Evolutionary conservation across 73 alveolate species (phyloP), one percentile per base, ranked within the genome.

Genomic region (Paramecium sonneborni): DNA sequence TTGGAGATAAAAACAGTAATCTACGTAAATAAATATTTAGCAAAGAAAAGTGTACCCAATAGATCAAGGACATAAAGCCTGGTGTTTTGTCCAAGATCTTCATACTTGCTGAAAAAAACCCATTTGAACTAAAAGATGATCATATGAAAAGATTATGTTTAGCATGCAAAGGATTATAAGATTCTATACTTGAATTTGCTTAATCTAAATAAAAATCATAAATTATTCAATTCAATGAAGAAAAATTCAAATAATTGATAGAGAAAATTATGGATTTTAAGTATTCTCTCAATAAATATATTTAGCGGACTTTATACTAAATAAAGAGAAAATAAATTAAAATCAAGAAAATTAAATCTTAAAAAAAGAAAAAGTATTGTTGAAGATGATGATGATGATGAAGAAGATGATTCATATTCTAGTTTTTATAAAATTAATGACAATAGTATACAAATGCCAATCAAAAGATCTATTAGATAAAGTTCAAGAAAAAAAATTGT

Each of bases 21-120:
- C 74, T 11, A 12, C 5, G 30, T 69, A 30, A 39, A 24, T 70
- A 24, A 24, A 62, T 88, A 43, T 34, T 5, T 56, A 37, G 85
- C 56, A 39, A 88, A 69, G 85, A 24, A 69, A 88, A 68, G 74
- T 88, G 94, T 35, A 88, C 94, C 32, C 88, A 76, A 37, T 52
- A 88, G 55, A 82, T 88, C 87, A 88, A 88, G 85, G 94, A 88
- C 74, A 88, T 88, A 23, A 88, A 88, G 85, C 94, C 94, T 12
- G 94, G 94, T 24, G 94, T 88, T 44, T 85, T 88, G 56, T 88
- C 94, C 72, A 88, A 88, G 57, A 88, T 88, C 44, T 88, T 88
- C 58, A 67, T 88, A 10, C 91, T 88, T n/a, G 94, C 94, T 30
- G 94, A 88, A 58, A 88, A 70, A 34, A 82, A 88, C 37, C 91